phyloP scores from a whole-genome alignment of 148 eudicot species.

The Rhododendron ferrugineum region DNA sequence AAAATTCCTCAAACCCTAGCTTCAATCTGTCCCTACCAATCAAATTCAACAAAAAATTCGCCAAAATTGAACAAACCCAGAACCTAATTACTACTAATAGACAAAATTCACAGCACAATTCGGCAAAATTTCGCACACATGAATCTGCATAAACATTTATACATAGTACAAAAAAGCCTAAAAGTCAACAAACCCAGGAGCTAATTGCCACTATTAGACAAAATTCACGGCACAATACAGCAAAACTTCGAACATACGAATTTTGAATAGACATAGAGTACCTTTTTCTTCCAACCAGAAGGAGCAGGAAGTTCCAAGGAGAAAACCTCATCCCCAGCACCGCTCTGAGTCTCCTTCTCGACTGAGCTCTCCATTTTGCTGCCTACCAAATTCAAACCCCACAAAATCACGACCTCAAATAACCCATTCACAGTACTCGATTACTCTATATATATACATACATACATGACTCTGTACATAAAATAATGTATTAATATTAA shows the following conservation, averaged over 20 bases:
- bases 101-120: not conserved
- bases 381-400: slow-evolving; percentile 33
- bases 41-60: not conserved
- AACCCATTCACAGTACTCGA: not conserved
- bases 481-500: not conserved
- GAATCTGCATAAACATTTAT: not conserved
- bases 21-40: not conserved
- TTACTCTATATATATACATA: not conserved
- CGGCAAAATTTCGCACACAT: not conserved
- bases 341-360: slow-evolving; percentile 24
- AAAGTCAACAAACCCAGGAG: not conserved
- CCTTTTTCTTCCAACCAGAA: slow-evolving; percentile 45
- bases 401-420: not conserved
- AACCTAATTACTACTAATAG: slow-evolving; percentile 4
- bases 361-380: slow-evolving; percentile 43
- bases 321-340: slow-evolving; percentile 20
- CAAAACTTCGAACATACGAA: not conserved
- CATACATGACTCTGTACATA: too few species aligned
- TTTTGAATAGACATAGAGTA: not conserved
- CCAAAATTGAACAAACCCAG: slow-evolving; percentile 1
- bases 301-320: slow-evolving; percentile 44
- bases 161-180: not conserved
- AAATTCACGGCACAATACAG: not conserved
- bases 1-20: not conserved
- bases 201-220: slow-evolving; percentile 3